Evolutionary conservation across 116 monocot genomes (phyloP), one percentile per base, ranked within the genome.

Genomic region (Iris pallida): DNA sequence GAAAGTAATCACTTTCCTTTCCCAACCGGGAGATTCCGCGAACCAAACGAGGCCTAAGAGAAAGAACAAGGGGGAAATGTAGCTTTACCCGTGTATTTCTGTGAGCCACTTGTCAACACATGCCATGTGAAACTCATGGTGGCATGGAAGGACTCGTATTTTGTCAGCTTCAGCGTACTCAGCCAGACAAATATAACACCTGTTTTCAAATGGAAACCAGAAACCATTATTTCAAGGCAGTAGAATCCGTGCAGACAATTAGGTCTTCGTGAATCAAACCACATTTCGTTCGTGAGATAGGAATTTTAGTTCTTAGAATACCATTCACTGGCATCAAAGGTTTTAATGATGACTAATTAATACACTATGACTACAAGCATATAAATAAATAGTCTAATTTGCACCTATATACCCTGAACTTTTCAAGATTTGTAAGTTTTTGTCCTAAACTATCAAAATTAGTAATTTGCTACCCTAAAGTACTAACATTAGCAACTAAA

Each of bases 51-150:
- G 47, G 5, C 9, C 20, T 15, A 57, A n/a, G 6, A 61, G 14
- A 1, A 5, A n/a, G n/a, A 47, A 49, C 0, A 5, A 10, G 10
- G 10, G 10, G 5, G 46, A 57, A 16, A 19, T 45, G 14, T 46
- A 20, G 10, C 4, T 13, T 30, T 75, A 81, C 81, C 81, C 52
- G 16, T 81, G 81, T n/a, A 81, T 64, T 76, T 81, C 81, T 76
- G 75, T 81, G n/a, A 81, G 81, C 81, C 81, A 81, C 55, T 76
- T 81, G 18, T 81, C 81, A 61, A 81, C 71, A 63, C 81, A 81
- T 14, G 66, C 20, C 76, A 68, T 61, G 55, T 81, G 81, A 68
- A 64, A 81, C 53, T 81, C 81, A 15, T 81, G 81, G 17, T 57
- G 69, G 57, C 81, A 81, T 0, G 81, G 81, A 55, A 81, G 71